Evolutionary conservation across 352 stramenopile species (phyloP), one percentile per base, ranked within the genome.

Genomic region (Achlya hypogyna): DNA sequence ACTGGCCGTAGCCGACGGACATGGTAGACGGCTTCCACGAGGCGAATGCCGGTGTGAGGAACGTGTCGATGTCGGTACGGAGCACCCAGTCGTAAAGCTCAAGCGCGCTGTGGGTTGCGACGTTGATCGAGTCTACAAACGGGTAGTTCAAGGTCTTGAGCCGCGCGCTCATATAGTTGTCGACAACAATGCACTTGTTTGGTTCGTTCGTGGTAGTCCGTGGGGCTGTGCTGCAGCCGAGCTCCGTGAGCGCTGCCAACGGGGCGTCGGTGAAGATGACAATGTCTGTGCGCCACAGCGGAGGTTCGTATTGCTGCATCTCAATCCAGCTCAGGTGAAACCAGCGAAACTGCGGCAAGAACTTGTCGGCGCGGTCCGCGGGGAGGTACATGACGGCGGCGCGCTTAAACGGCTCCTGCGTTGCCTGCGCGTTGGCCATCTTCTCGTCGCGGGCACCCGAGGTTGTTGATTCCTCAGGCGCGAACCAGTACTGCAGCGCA

Each of bases 61-160:
- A 65, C 27, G 59, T 65, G n/a, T 65, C 59, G 29, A 65, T 5
- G 32, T 65, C 59, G 3, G 59, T 65, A 31, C 59, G 59, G 8
- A 65, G 59, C 22, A 54, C 2, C 16, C 35, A 65, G 59, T 65
- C 35, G 32, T 65, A 65, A 6, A 34, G 20, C 5, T 10, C 14
- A 54, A 35, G 23, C 18, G 18, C 12, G 47, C 23, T 20, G 18
- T 35, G 16, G 27, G 34, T 40, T 5, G 59, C 59, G 9, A 65
- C 34, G 47, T 58, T 23, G 47, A 65, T 56, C 6, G 42, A 65
- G 18, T 62, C 59, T 14, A 18, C 59, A 12, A 54, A 25, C 18
- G 27, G 6, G 23, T 53, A 32, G 1, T 6, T 18, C 12, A 25
- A 10, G 3, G 42, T 18, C 20, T 12, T 12, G 18, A n/a, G n/a